Percentiles rank a stretch among this genome's conserved stretches.
These are phyloP conservation scores for Termitomyces sp. DNA, from an alignment of 768 basidiomycete species.

Conservation along the genomic window DNA sequence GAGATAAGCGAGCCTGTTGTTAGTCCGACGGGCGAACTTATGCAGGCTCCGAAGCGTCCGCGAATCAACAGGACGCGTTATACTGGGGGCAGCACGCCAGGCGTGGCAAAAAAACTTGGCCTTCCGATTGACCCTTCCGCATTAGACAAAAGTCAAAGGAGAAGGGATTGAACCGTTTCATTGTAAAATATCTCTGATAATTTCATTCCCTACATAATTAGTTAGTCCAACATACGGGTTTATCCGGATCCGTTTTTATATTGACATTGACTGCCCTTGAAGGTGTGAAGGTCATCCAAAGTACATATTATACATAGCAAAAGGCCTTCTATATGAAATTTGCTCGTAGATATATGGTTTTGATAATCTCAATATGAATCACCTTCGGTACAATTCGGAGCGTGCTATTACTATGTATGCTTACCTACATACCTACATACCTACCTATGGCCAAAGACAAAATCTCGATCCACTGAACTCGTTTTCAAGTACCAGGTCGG, in stretches of 20 bases:
- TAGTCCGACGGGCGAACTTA: conserved; percentile 29
- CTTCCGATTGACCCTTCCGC: conserved; percentile 60
- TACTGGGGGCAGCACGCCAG: conserved; percentile 17
- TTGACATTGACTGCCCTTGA: too few relatives aligned
- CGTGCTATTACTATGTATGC: too few relatives aligned
- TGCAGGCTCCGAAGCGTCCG: conserved; percentile 50
- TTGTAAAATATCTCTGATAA: conserved; percentile 12
- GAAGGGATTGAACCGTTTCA: conserved; percentile 41
- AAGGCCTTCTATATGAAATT: neutral
- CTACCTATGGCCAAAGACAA: neutral
- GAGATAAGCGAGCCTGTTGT: conserved; percentile 34
- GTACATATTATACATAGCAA: neutral
- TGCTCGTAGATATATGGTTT: neutral
- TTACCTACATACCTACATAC: too few relatives aligned
- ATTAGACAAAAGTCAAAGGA: conserved; percentile 49
- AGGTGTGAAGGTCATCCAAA: neutral
- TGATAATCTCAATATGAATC: neutral
- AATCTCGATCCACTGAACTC: neutral
- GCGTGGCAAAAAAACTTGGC: conserved; percentile 45
- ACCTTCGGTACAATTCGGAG: neutral
- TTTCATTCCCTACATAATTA: conserved; percentile 1
- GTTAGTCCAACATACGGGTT: neutral
- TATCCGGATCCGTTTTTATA: too few relatives aligned
- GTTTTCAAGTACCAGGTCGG: neutral
- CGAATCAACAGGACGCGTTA: conserved; percentile 55